phyloP scores from a whole-genome alignment of 2,329 filamentous ascomycete species.

The Neonectria sp. region DNA sequence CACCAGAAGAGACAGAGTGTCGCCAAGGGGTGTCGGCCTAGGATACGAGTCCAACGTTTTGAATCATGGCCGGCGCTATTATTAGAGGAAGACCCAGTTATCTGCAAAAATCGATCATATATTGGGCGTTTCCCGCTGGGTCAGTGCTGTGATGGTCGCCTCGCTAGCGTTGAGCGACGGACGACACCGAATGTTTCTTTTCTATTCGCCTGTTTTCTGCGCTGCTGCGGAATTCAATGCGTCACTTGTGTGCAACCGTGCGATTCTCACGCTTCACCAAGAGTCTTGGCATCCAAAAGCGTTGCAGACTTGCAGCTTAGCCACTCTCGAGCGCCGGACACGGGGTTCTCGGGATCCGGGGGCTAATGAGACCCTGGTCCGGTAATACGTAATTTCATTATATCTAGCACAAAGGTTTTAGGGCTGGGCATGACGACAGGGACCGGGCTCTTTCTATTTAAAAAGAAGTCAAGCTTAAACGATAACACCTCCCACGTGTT shows the following conservation, averaged over 20 bases:
- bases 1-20: neutral
- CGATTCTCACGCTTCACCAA: neutral
- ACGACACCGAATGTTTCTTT: neutral
- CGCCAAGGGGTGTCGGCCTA: neutral
- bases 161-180: neutral
- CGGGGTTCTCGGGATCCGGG: neutral
- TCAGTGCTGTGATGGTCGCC: too few relatives aligned
- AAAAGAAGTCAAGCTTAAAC: too few relatives aligned
- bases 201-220: neutral
- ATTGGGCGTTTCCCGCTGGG: too few relatives aligned
- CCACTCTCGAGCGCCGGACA: too few relatives aligned
- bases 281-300: neutral
- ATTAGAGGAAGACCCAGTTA: too few relatives aligned
- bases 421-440: too few relatives aligned
- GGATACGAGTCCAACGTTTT: neutral
- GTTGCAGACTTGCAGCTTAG: neutral
- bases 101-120: too few relatives aligned
- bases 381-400: neutral
- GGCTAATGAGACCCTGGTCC: neutral
- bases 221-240: neutral
- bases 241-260: neutral
- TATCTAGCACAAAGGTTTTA: too few relatives aligned
- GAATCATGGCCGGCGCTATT: too few relatives aligned
- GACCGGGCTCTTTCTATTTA: too few relatives aligned
- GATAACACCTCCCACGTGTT: too few relatives aligned